These are phyloP conservation scores for Amanita thiersii DNA, from an alignment of 768 basidiomycete species.

Conservation along the genomic window DNA sequence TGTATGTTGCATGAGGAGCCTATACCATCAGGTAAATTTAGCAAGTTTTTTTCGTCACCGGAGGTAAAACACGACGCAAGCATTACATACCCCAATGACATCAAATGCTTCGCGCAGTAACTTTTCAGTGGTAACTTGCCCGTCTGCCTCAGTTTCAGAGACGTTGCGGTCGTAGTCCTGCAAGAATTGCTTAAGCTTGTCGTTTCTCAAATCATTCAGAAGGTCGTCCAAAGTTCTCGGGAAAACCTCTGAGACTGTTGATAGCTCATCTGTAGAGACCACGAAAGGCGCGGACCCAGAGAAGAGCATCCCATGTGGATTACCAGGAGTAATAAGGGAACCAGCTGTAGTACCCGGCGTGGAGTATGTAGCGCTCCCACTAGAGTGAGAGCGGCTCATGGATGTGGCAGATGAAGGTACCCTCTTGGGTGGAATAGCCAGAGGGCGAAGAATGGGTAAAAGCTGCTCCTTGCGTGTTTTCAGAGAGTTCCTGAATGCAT, in stretches of 20 bases:
- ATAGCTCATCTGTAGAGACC: no score
- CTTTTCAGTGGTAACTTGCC: neutral
- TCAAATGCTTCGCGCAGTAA: neutral
- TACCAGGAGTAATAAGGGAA: neutral
- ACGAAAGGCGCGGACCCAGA: no score
- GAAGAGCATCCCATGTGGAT: no score
- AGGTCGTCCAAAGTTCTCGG: neutral
- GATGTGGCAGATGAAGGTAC: no score
- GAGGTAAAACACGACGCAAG: no score
- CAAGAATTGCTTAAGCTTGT: neutral
- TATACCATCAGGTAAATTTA: no score
- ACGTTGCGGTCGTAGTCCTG: neutral
- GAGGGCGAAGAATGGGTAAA: neutral
- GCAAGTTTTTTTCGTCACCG: no score
- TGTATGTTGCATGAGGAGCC: no score
- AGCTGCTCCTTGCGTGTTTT: no score
- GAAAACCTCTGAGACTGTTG: conserved; percentile 1
- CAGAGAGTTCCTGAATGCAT: no score
- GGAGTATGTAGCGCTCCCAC: neutral
- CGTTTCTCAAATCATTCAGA: neutral
- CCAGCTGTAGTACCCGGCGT: neutral
- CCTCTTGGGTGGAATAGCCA: neutral
- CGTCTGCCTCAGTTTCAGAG: neutral
- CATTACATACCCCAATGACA: conserved; percentile 4
- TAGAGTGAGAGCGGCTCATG: neutral